Conservation (phyloP, 1,139 yeast species). For the Saccharomycopsis hybrid region DNA sequence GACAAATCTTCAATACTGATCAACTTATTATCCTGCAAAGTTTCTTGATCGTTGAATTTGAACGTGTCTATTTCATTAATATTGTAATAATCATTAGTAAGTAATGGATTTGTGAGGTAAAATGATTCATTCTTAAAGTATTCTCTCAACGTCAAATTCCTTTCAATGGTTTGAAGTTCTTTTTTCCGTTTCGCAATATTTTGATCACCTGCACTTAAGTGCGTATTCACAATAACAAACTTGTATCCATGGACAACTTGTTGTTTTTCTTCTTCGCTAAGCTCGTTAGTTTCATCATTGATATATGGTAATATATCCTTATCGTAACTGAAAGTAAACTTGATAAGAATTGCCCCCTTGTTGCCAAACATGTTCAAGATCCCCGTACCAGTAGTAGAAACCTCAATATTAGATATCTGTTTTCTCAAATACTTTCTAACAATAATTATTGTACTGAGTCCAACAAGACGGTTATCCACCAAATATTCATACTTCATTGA, state of each 20-base stretch:
- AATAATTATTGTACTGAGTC: constrained; percentile 40
- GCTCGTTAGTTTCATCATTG: constrained; percentile 27
- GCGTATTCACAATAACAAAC: constrained; percentile 53
- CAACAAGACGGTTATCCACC: constrained; percentile 41
- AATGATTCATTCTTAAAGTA: constrained; percentile 13
- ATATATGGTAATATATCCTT: constrained; percentile 22
- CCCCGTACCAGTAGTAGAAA: constrained; percentile 47
- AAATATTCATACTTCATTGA: constrained; percentile 28
- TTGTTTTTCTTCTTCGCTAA: constrained; percentile 20
- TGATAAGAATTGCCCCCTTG: constrained; percentile 47
- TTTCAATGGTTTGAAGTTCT: constrained; percentile 37
- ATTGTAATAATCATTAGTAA: constrained; percentile 8
- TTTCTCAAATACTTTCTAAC: constrained; percentile 28
- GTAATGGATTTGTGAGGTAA: constrained; percentile 12
- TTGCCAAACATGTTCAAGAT: constrained; percentile 52
- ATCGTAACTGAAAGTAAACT: constrained; percentile 28
- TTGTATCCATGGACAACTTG: constrained; percentile 35
- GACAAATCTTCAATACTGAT: constrained; percentile 18
- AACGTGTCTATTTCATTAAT: constrained; percentile 14
- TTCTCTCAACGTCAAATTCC: constrained; percentile 22
- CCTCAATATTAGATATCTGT: constrained; percentile 34
- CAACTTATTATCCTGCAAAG: constrained; percentile 14
- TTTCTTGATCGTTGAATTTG: constrained; percentile 18
- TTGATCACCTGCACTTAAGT: constrained; percentile 67
- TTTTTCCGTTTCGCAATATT: constrained; percentile 36